Percentiles rank a stretch among this genome's conserved stretches.
Evolutionary conservation across 2,329 filamentous ascomycete genomes (phyloP).

Genomic region (Nemania sp.): DNA sequence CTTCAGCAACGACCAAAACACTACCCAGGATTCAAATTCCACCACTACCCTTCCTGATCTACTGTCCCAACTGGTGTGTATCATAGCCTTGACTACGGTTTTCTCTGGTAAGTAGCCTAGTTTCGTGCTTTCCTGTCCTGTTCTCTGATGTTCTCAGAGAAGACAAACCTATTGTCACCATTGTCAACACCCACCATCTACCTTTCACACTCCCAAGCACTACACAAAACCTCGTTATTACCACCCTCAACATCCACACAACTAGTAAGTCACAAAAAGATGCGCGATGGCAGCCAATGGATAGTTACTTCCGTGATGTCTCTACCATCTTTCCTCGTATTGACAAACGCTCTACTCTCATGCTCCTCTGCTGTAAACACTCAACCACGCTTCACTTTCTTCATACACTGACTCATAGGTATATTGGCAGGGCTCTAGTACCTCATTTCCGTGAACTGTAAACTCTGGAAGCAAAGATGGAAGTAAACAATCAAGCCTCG

Average conservation of each 20-base stretch:
- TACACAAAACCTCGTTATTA: neutral
- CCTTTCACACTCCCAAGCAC: neutral
- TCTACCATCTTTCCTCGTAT: too few relatives aligned
- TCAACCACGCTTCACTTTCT: neutral
- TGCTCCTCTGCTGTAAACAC: neutral
- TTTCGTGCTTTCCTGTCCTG: neutral
- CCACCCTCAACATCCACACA: neutral
- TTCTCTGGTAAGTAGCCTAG: neutral
- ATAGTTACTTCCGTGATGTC: too few relatives aligned
- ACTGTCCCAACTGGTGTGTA: too few relatives aligned
- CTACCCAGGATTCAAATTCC: too few relatives aligned
- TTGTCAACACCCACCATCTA: neutral
- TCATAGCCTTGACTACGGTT: too few relatives aligned
- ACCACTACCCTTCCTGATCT: too few relatives aligned
- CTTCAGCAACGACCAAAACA: neutral
- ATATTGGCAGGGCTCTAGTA: neutral
- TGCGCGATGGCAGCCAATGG: neutral
- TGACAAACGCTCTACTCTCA: too few relatives aligned
- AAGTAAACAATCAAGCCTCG: neutral
- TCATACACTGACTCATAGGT: neutral
- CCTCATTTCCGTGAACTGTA: neutral
- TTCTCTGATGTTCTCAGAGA: neutral
- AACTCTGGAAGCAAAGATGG: constrained; percentile 22
- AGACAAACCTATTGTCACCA: neutral
- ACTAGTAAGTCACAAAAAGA: neutral